Base-by-base conservation (phyloP, 306 rosid species). In the Cucurbita moschata region DNA sequence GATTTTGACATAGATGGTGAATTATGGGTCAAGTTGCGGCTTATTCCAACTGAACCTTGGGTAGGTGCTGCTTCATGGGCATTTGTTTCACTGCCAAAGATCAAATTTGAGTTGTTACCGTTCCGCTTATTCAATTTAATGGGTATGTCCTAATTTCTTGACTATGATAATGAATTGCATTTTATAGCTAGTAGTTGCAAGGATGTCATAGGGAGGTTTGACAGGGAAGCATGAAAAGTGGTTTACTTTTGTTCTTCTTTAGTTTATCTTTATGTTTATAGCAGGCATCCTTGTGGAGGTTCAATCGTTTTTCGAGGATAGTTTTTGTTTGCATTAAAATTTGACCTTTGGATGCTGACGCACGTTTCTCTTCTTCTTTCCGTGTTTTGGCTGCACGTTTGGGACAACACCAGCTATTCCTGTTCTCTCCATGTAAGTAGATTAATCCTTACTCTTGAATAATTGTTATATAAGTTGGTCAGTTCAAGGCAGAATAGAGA, bases 61-160 rank as follows among this genome's bases (percentile, higher is more conserved):
- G 99, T 95, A 18, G 99, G 99, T 74, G 99, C 99, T 75, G 97
- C 67, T 81, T 83, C 87, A 35, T 95, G 99, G 99, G 99, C 99
- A 70, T 95, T 95, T 79, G 99, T 91, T 88, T 85, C 96, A 56
- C 97, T 95, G 81, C 99, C 99, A 69, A 95, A 89, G 79, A 95
- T 95, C 91, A 95, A 95, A 85, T 91, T 95, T 76, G 96, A 89
- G 72, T 68, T 95, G 77, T 91, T 97, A 42, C 97, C 97, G 5
- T 95, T 95, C 79, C 99, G 99, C 63, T 77, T 95, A 79, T 95
- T 95, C 89, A 95, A 95, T 86, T 70, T 95, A 78, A 95, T 91
- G 99, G 92, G 99, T 95, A 91, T 64, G 90, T 77, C 49, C 21
- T 72, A 21, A 14, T 76, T 66, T 74, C 13, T 67, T 74, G 60